A percentile compares a stretch with the other conserved stretches of the same genome.
phyloP scores from a whole-genome alignment of 192 early-diverging fungal genomes.

The Podochytrium sp. region DNA sequence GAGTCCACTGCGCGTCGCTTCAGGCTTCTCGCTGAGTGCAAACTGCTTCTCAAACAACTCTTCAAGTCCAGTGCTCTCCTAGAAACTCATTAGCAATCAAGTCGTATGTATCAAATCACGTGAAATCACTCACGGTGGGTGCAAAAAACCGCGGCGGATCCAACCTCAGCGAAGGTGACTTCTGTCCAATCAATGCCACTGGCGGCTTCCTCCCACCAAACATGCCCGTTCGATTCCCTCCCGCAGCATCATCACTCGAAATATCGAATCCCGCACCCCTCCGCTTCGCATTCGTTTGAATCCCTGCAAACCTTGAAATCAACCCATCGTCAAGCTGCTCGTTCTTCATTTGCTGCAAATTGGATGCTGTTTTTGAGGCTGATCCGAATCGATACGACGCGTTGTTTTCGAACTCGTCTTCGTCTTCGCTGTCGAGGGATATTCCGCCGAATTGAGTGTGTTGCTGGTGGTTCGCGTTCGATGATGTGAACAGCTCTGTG shows the following conservation, averaged over 20 bases:
- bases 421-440: too few species aligned
- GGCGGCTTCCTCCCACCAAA: not conserved
- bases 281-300: not conserved
- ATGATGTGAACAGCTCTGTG: too few species aligned
- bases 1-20: not conserved
- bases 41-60: conserved; percentile 19
- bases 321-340: not conserved
- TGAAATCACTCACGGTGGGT: not conserved
- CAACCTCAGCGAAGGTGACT: not conserved
- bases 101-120: not conserved
- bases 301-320: not conserved
- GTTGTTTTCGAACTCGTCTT: too few species aligned
- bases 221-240: not conserved
- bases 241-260: too few species aligned
- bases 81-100: too few species aligned
- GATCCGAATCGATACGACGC: too few species aligned
- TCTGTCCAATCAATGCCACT: not conserved
- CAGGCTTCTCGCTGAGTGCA: not conserved
- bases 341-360: not conserved
- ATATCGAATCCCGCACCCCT: not conserved
- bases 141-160: conserved; percentile 32
- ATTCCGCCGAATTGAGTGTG: too few species aligned
- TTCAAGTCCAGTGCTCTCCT: conserved; percentile 20
- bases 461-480: too few species aligned
- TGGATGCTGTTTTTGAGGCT: not conserved